A percentile compares a stretch with the other conserved stretches of the same genome.
phyloP scores from a whole-genome alignment of 1,284 basidiomycete species.

The Albatrellus sp. region DNA sequence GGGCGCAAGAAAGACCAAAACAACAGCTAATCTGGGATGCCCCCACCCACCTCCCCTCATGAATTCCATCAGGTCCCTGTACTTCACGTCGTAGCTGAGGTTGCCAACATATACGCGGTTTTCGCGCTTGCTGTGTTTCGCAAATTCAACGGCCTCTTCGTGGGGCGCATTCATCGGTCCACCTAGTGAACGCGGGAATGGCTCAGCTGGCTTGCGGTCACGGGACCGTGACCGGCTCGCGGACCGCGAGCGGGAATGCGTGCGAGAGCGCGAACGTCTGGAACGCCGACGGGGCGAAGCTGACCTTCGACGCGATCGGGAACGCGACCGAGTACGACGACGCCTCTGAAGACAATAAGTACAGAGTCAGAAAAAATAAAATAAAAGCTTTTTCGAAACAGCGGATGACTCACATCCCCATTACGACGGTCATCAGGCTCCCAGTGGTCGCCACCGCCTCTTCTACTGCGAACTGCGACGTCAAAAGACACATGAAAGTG shows the following conservation, averaged over 20 bases:
- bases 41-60: slow-evolving; percentile 98
- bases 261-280: slow-evolving; percentile 42
- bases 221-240: slow-evolving; percentile 50
- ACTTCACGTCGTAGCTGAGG: slow-evolving; percentile 94
- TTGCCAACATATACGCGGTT: slow-evolving; percentile 98
- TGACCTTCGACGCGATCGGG: slow-evolving; percentile 57
- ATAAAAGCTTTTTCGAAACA: slow-evolving; percentile 7
- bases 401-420: slow-evolving; percentile 35
- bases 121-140: slow-evolving; percentile 91
- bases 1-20: slow-evolving; percentile 8
- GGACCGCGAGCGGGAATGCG: slow-evolving; percentile 44
- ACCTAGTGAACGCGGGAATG: slow-evolving; percentile 69
- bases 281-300: slow-evolving; percentile 49
- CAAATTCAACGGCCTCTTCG: slow-evolving; percentile 82
- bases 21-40: slow-evolving; percentile 46
- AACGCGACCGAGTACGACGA: slow-evolving; percentile 31
- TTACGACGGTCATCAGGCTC: slow-evolving; percentile 61
- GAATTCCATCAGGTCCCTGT: slow-evolving; percentile 95
- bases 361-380: slow-evolving; percentile 4
- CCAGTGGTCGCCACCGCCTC: slow-evolving; percentile 55
- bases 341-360: slow-evolving; percentile 30
- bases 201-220: slow-evolving; percentile 46
- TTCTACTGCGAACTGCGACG: slow-evolving; percentile 27
- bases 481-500: slow-evolving; percentile 1
- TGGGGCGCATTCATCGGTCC: slow-evolving; percentile 86